phyloP scores from a whole-genome alignment of 2,329 filamentous ascomycete genomes.

The Diplodia sapinea region DNA sequence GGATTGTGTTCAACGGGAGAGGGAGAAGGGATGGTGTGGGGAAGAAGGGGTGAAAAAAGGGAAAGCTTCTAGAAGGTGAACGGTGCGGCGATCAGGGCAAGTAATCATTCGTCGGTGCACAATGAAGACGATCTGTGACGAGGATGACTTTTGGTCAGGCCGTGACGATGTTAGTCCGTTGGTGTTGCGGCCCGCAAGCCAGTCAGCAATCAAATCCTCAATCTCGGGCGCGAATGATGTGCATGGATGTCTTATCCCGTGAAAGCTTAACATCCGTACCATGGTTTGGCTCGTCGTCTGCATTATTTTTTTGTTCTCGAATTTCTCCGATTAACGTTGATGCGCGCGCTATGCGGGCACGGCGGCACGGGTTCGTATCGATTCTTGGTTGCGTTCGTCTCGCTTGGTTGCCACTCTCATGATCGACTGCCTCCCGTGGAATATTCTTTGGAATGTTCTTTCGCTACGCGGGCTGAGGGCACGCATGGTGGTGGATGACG shows the following conservation, averaged over 20 bases:
- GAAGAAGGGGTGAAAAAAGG: background rate
- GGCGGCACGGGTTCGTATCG: constrained; percentile 1
- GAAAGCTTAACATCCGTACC: constrained; percentile 24
- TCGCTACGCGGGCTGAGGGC: constrained; percentile 7
- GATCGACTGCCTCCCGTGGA: background rate
- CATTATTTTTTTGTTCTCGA: background rate
- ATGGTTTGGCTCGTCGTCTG: background rate
- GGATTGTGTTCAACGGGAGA: background rate
- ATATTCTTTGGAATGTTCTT: constrained; percentile 24
- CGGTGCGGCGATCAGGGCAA: background rate
- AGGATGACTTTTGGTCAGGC: background rate
- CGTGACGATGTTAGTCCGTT: background rate
- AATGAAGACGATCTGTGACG: background rate
- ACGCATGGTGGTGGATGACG: constrained; percentile 8
- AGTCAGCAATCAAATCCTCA: background rate
- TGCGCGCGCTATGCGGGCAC: constrained; percentile 4
- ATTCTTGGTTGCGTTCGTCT: background rate
- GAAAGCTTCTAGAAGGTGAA: constrained; percentile 16
- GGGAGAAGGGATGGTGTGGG: background rate
- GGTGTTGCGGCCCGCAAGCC: background rate
- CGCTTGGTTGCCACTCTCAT: constrained; percentile 6
- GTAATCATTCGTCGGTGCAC: background rate
- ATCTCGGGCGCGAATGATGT: background rate
- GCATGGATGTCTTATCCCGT: constrained; percentile 3
- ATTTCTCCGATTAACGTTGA: background rate